Base-by-base conservation (phyloP, 345 rosid genomes). In the Murraya paniculata region DNA sequence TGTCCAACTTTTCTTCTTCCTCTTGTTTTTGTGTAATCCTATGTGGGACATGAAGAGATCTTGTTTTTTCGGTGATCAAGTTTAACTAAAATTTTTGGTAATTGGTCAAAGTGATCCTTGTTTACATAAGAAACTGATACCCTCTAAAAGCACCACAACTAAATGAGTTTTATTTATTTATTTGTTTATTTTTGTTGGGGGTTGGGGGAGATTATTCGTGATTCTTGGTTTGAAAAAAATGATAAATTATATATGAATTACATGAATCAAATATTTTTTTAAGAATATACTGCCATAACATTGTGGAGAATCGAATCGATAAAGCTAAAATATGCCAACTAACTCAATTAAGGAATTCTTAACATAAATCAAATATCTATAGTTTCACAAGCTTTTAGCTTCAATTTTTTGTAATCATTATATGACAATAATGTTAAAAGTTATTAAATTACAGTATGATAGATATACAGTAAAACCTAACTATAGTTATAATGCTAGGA, bases 1-100 rank as follows among this genome's bases (percentile, higher is more conserved):
- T 39, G 4, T 39, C 45, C 45, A 39, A 16, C 35, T 77, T 84
- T 53, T 24, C 62, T 38, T 67, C 60, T 13, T 25, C 8, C 22
- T 53, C 57, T 14, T 6, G 53, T 80, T 60, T 73, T 45, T 10
- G 50, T 41, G 78, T 39, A 80, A 74, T 78, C 85, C 36, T 0
- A 25, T 0, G 86, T 76, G 88, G 86, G 88, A 22, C 84, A 83
- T 50, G 75, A 68, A 68, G 33, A 55, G 58, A 60, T 35, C 3
- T 25, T 18, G 19, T 56, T 75, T 76, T 81, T 72, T 61, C 68
- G 64, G 80, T 79, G 41, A 0, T 9, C 30, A 67, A 57, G 30
- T 41, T 62, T 28, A 41, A 62, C n/a, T 25, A 74, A 62, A 62
- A 70, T 8, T 45, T 62, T 62, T 6, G 14, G 25, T n/a, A 4